Evolutionary conservation across 768 basidiomycete genomes (phyloP), one percentile per base, ranked within the genome.

Genomic region (Xerocomellus dryophilus): DNA sequence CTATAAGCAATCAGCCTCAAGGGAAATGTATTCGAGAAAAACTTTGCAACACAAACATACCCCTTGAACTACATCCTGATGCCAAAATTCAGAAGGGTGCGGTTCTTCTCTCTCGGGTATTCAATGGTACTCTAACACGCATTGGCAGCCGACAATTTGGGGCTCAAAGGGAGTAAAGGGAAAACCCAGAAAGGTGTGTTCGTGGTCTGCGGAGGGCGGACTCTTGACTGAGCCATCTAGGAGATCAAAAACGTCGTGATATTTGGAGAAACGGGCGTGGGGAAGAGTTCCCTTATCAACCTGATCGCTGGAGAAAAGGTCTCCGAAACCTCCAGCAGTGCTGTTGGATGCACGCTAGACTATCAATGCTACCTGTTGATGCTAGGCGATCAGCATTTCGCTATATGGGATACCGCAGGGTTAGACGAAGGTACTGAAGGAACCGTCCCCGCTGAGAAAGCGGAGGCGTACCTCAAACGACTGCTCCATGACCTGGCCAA

Each of bases 321-420:
- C 6, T 51, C 54, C 1, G 47, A 55, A 21, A 66, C 57, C 4
- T 66, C 64, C 4, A 68, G 58, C 51, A 60, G 55, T 20, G 58
- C 61, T 10, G 51, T 49, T 18, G 66, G 64, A 27, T 63, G 66
- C 45, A 66, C 64, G 10, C 41, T 60, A 3, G 42, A 23, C 15
- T 54, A 47, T 39, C 32, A 47, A 10, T 39, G 45, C 17, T 41
- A 60, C 49, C 10, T 14, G 21, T n/a, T 68, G 43, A 51, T 32
- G 18, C 34, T 63, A 18, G 45, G 17, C 12, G 43, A 29, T 5
- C 61, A 57, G 35, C 45, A 38, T 32, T 64, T 49, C 47, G 57
- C 57, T 15, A 29, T 66, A 25, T 68, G 64, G 64, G 64, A 65
- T 20, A 65, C 64, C 11, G 54, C 66, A 27, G 64, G 66, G 20